A percentile compares a stretch with the other conserved stretches of the same genome.
phyloP scores from a whole-genome alignment of 2,329 filamentous ascomycete species.

The Pseudogymnoascus sp. region DNA sequence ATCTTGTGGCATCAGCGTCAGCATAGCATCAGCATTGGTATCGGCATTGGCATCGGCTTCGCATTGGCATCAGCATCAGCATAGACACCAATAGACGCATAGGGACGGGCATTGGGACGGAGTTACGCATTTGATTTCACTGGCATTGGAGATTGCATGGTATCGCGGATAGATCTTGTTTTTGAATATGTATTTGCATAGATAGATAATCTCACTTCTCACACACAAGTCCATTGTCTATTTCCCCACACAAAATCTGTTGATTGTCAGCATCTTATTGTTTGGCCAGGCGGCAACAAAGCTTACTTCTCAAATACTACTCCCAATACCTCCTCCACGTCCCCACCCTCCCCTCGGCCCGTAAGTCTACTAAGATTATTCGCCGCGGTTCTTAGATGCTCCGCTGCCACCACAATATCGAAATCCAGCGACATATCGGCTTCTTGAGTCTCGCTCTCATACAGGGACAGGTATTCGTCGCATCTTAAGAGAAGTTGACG shows the following conservation, averaged over 20 bases:
- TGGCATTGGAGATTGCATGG: background rate
- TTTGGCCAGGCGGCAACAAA: background rate
- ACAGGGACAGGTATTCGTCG: constrained; percentile 62
- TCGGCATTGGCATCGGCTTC: background rate
- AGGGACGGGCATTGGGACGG: background rate
- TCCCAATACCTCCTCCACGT: constrained; percentile 91
- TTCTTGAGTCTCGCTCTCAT: constrained; percentile 51
- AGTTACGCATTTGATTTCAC: background rate
- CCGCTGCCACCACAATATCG: constrained; percentile 85
- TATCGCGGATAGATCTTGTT: background rate
- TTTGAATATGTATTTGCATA: background rate
- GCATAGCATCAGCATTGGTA: background rate
- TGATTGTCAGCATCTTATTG: background rate
- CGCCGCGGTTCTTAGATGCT: constrained; percentile 76
- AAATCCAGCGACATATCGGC: constrained; percentile 40
- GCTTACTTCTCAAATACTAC: constrained; percentile 91
- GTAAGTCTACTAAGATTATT: constrained; percentile 79
- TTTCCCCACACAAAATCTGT: constrained; percentile 6
- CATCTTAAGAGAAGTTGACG: constrained; percentile 72
- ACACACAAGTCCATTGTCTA: background rate
- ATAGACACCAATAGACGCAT: background rate
- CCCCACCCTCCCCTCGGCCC: constrained; percentile 73
- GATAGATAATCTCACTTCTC: constrained; percentile 8
- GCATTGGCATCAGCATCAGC: background rate
- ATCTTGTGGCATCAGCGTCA: background rate